Conservation (phyloP, 108 stramenopile genomes). For the Cyclostephanos invisitatus region DNA sequence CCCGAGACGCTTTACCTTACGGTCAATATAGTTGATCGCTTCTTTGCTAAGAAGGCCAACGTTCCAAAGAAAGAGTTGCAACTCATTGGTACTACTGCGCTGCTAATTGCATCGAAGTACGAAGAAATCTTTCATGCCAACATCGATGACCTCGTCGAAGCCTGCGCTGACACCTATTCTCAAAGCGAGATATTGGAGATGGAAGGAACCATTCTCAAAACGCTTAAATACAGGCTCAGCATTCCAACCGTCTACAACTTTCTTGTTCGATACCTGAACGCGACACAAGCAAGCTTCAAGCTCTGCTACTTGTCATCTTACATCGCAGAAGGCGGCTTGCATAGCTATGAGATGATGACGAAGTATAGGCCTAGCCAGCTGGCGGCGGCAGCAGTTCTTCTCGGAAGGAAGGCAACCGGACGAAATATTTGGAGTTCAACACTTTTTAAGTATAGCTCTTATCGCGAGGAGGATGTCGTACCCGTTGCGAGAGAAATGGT, state of each 20-base stretch:
- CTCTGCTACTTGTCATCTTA: slow-evolving; percentile 79
- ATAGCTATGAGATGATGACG: slow-evolving; percentile 72
- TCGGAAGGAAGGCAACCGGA: slow-evolving; percentile 70
- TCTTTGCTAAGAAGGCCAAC: slow-evolving; percentile 51
- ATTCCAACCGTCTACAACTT: slow-evolving; percentile 83
- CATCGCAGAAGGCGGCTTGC: slow-evolving; percentile 79
- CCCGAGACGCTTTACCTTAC: slow-evolving; percentile 89
- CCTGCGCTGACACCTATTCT: slow-evolving; percentile 79
- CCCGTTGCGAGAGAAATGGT: slow-evolving; percentile 63
- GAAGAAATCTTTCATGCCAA: slow-evolving; percentile 92
- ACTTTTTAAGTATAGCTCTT: slow-evolving; percentile 74
- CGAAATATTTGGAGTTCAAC: slow-evolving; percentile 82
- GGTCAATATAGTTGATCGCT: slow-evolving; percentile 88
- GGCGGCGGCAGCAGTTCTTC: slow-evolving; percentile 84
- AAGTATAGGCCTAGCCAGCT: slow-evolving; percentile 76
- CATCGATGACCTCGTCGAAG: slow-evolving; percentile 78
- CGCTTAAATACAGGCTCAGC: slow-evolving; percentile 82
- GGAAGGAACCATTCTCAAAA: slow-evolving; percentile 83
- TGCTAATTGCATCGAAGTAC: slow-evolving; percentile 91
- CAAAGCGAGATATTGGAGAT: slow-evolving; percentile 56
- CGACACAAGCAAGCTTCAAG: slow-evolving; percentile 66
- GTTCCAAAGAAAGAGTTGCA: slow-evolving; percentile 76
- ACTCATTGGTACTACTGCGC: slow-evolving; percentile 83
- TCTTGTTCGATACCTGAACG: slow-evolving; percentile 89
- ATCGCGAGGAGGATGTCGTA: slow-evolving; percentile 71